Evolutionary conservation across 208 protist species (phyloP).

Genomic region (Acanthamoeba healyi): DNA sequence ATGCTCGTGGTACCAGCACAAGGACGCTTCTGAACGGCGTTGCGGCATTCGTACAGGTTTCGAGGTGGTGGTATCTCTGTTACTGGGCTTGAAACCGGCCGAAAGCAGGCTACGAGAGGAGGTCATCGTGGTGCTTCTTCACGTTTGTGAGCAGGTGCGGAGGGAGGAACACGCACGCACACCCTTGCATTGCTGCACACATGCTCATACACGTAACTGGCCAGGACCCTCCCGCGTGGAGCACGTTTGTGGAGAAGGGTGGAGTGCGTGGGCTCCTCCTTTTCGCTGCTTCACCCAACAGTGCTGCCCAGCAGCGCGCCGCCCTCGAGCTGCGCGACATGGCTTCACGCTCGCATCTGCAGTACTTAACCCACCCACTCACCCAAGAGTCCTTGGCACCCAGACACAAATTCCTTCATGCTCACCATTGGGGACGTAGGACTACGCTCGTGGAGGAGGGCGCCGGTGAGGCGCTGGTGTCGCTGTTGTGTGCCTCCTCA

Average conservation of each 20-base stretch:
- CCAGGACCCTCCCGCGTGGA: slow-evolving; percentile 8
- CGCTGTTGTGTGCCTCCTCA: background rate
- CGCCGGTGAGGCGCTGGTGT: slow-evolving; percentile 16
- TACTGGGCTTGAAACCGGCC: background rate
- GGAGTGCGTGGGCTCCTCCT: background rate
- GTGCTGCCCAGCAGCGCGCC: background rate
- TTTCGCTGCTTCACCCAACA: background rate
- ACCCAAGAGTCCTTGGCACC: background rate
- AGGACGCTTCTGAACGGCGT: background rate
- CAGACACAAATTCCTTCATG: no score
- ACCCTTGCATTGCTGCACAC: no score
- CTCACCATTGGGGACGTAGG: no score
- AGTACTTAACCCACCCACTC: background rate
- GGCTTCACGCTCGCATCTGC: background rate
- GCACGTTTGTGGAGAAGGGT: slow-evolving; percentile 30
- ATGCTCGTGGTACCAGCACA: background rate
- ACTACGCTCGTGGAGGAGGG: background rate
- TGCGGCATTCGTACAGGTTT: background rate
- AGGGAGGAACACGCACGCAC: background rate
- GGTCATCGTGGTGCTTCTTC: background rate
- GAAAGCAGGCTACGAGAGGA: background rate
- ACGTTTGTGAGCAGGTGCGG: slow-evolving; percentile 1
- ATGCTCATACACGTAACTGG: no score
- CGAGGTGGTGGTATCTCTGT: background rate
- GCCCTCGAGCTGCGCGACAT: slow-evolving; percentile 22